phyloP scores from a whole-genome alignment of 768 basidiomycete genomes.

The Boletus sp. region DNA sequence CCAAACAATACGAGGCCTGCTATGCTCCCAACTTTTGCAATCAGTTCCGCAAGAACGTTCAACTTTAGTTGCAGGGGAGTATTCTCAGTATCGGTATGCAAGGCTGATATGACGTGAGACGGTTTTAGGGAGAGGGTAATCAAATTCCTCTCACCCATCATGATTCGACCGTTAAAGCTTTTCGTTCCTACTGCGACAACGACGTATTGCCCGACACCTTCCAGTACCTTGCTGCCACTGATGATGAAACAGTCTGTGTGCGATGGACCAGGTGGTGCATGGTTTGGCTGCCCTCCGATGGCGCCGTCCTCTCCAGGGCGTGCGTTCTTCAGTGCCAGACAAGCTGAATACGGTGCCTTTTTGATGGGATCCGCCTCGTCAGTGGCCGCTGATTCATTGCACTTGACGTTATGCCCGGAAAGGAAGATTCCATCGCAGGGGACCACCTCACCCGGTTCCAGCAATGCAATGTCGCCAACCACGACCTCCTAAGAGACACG shows the following conservation, averaged over 20 bases:
- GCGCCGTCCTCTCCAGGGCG: conserved; percentile 22
- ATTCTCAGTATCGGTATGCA: conserved; percentile 80
- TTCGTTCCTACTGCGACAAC: conserved; percentile 89
- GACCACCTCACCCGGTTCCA: conserved; percentile 94
- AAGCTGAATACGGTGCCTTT: conserved; percentile 78
- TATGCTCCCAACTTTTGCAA: conserved; percentile 83
- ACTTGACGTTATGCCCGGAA: conserved; percentile 87
- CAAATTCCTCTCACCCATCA: conserved; percentile 72
- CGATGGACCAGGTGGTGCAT: conserved; percentile 16
- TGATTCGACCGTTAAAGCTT: conserved; percentile 94
- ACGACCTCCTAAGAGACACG: conserved; percentile 66
- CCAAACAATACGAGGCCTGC: conserved; percentile 81
- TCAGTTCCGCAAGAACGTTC: conserved; percentile 90
- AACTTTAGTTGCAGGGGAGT: conserved; percentile 94
- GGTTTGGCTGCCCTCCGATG: conserved; percentile 22
- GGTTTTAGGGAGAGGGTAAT: background rate
- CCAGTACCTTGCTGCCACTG: conserved; percentile 88
- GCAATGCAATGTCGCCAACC: conserved; percentile 86
- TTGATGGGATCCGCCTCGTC: conserved; percentile 96
- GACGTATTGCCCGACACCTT: conserved; percentile 91
- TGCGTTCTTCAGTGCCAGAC: conserved; percentile 48
- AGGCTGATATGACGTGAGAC: conserved; percentile 45
- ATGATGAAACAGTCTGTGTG: conserved; percentile 92
- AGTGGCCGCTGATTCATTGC: conserved; percentile 95
- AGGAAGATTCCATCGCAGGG: conserved; percentile 97